Conservation (phyloP, 495 filamentous ascomycete genomes). For the Trichoderma asperelloides region DNA sequence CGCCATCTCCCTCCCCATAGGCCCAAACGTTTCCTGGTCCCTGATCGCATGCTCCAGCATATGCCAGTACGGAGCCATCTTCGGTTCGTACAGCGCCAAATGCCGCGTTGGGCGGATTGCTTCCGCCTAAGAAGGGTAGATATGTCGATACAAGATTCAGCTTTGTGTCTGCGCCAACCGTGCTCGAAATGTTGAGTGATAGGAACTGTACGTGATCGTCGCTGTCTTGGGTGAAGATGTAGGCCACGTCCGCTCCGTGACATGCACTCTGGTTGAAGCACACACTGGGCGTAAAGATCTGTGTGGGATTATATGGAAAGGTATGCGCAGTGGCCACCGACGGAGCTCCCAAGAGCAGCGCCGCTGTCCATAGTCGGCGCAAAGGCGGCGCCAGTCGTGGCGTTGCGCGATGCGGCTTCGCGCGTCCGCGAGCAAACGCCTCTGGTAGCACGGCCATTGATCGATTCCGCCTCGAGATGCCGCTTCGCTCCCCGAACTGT, state of each 20-base stretch:
- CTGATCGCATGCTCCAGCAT: conserved; percentile 56
- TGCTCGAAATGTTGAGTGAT: conserved; percentile 53
- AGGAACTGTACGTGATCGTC: conserved; percentile 44
- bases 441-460: not conserved
- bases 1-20: conserved; percentile 19
- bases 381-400: not conserved
- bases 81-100: conserved; percentile 57
- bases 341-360: not conserved
- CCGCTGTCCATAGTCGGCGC: not conserved
- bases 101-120: conserved; percentile 27
- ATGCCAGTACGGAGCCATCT: conserved; percentile 58
- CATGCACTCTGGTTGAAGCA: conserved; percentile 23
- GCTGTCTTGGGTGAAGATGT: conserved; percentile 47
- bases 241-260: conserved; percentile 27
- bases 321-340: not conserved
- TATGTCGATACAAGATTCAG: conserved; percentile 47
- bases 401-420: conserved; percentile 6
- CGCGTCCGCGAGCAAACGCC: not conserved
- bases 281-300: conserved; percentile 45
- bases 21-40: conserved; percentile 29
- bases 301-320: conserved; percentile 68
- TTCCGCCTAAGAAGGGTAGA: conserved; percentile 55
- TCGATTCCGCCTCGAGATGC: not conserved
- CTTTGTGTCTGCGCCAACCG: conserved; percentile 41
- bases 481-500: not conserved